A percentile compares a stretch with the other conserved stretches of the same genome.
Conservation (phyloP, 2,329 filamentous ascomycete species). For the Neonectria faginata region DNA sequence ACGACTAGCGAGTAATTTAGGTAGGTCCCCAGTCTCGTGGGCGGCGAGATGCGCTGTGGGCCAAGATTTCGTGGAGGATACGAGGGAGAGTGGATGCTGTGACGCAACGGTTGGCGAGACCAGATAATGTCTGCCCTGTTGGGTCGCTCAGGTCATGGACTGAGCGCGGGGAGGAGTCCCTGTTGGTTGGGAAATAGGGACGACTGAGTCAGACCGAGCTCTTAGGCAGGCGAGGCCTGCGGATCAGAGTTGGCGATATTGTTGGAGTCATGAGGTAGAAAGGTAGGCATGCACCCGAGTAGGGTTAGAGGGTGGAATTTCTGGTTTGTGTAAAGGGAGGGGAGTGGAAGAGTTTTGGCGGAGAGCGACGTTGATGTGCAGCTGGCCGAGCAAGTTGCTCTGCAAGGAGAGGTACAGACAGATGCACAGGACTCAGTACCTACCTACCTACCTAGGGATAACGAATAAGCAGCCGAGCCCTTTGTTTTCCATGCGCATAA, state of each 20-base stretch:
- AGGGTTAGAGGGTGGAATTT: neutral
- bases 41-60: constrained; percentile 21
- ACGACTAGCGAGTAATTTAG: constrained; percentile 23
- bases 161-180: neutral
- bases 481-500: neutral
- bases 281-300: neutral
- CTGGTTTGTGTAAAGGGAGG: neutral
- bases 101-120: constrained; percentile 26
- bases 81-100: constrained; percentile 25
- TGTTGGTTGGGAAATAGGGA: neutral
- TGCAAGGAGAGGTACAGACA: neutral
- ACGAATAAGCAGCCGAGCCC: no score
- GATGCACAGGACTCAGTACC: neutral
- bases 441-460: no score
- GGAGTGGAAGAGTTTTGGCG: neutral
- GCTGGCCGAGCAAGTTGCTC: neutral
- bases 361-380: neutral
- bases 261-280: neutral
- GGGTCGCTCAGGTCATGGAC: constrained; percentile 3
- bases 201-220: constrained; percentile 10
- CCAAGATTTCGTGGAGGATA: constrained; percentile 17
- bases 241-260: neutral
- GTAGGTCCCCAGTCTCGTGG: constrained; percentile 17
- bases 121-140: neutral
- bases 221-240: neutral